Base-by-base conservation (phyloP, 257 asterid species). In the Haberlea rhodopensis region DNA sequence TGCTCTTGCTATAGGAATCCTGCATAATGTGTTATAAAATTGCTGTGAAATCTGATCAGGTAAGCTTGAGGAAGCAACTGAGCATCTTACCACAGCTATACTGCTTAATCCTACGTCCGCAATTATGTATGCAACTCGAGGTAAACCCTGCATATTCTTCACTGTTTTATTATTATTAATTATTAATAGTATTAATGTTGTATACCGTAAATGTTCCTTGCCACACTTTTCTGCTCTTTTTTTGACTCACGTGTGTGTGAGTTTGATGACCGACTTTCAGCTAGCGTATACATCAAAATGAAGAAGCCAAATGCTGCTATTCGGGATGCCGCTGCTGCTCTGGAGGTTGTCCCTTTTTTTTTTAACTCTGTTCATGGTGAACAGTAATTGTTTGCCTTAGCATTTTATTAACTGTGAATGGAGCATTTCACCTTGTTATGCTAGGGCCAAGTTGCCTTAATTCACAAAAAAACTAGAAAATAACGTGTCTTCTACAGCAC, bases 271-370 rank as follows among this genome's bases (percentile, higher is more conserved):
- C 63, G 51, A 57, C 54, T 62, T 69, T 29, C 88, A 94, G 99
- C 99, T n/a, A 85, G 79, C 51, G 95, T 87, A 22, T 90, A 73
- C 72, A 84, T 94, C 67, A 94, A 94, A 75, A 82, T 90, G 97
- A 90, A 90, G 87, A 94, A 94, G 51, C 99, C 99, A 48, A 94
- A 84, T 79, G 97, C 99, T 57, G 99, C 99, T 60, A 84, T 90
- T 67, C 83, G 96, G 63, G 99, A 94, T 81, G 96, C 99, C 57
- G 80, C 63, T 65, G 99, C 97, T 16, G 99, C 97, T 27, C 79
- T 94, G 65, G 89, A 94, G 99, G 99, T 94, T 56, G 53, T n/a
- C 18, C 57, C 46, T 25, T 37, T 28, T 22, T 63, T 65, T 37
- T n/a, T n/a, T n/a, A 1, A 54, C 23, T 59, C 58, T 48, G 56